Evolutionary conservation across 176 grass and related monocot genomes (phyloP).

Genomic region (Raddia distichophylla): DNA sequence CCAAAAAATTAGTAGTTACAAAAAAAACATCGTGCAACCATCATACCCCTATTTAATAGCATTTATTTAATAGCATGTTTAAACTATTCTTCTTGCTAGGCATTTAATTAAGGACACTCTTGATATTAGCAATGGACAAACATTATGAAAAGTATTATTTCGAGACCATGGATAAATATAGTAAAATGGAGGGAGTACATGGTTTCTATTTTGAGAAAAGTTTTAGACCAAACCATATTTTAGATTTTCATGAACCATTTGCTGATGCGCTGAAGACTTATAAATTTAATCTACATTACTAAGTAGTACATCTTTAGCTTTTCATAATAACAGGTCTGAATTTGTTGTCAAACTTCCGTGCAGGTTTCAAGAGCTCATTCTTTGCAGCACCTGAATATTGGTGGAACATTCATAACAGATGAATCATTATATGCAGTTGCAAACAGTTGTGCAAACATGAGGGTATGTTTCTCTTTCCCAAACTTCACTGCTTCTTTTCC

Average conservation of each 20-base stretch:
- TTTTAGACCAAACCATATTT: background rate
- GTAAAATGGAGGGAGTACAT: too few species aligned
- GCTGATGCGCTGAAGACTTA: background rate
- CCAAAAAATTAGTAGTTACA: too few species aligned
- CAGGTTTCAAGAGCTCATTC: constrained; percentile 87
- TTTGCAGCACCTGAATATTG: constrained; percentile 82
- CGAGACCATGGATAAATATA: too few species aligned
- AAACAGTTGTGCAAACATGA: constrained; percentile 63
- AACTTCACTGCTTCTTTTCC: background rate
- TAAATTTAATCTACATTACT: background rate
- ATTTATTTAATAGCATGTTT: too few species aligned
- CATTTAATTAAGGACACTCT: too few species aligned
- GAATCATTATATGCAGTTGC: constrained; percentile 83
- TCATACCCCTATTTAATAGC: too few species aligned
- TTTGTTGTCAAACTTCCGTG: constrained; percentile 8
- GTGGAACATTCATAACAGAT: constrained; percentile 91
- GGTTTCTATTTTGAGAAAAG: background rate
- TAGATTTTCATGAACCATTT: background rate
- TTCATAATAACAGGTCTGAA: background rate
- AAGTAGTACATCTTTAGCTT: background rate
- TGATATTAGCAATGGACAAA: too few species aligned
- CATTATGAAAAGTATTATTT: too few species aligned
- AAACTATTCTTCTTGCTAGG: too few species aligned
- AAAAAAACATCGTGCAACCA: too few species aligned
- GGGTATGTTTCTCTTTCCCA: constrained; percentile 44